These are phyloP conservation scores for Hypoxylon sp. DNA, from an alignment of 2,329 filamentous ascomycete genomes.

Conservation along the genomic window DNA sequence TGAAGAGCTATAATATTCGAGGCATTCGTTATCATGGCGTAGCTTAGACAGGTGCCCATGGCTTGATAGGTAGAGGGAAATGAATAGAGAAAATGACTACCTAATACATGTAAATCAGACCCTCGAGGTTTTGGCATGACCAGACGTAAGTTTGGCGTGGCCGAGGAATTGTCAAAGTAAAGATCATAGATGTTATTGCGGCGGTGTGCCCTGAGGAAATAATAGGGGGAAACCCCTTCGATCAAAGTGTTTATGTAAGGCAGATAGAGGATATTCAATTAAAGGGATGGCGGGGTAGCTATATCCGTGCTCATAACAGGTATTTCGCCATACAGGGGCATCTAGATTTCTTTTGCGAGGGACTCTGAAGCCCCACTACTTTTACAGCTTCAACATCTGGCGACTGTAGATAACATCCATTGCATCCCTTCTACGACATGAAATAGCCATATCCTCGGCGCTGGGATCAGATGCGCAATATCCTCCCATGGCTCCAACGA, in stretches of 20 bases:
- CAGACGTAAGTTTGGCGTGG: too few species aligned
- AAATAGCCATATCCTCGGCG: not conserved
- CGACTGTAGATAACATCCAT: not conserved
- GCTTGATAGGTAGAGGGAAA: slow-evolving; percentile 23
- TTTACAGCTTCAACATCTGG: not conserved
- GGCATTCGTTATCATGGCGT: slow-evolving; percentile 36
- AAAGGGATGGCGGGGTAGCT: not conserved
- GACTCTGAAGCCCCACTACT: not conserved
- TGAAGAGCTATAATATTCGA: slow-evolving; percentile 42
- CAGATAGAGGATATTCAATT: not conserved
- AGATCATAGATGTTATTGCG: too few species aligned
- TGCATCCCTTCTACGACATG: not conserved
- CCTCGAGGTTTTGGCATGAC: not conserved
- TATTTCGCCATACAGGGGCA: not conserved
- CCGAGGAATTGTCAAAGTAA: too few species aligned
- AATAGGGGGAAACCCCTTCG: not conserved
- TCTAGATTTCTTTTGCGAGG: not conserved
- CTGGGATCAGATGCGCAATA: not conserved
- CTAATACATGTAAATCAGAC: not conserved
- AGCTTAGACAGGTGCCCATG: slow-evolving; percentile 32
- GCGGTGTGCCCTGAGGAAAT: not conserved
- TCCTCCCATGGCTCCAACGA: slow-evolving; percentile 51
- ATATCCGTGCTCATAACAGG: not conserved
- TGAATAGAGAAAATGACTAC: slow-evolving; percentile 27
- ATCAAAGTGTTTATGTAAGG: not conserved